Evolutionary conservation across 2,329 filamentous ascomycete genomes (phyloP), one percentile per base, ranked within the genome.

Genomic region (Paecilomyces fulvus): DNA sequence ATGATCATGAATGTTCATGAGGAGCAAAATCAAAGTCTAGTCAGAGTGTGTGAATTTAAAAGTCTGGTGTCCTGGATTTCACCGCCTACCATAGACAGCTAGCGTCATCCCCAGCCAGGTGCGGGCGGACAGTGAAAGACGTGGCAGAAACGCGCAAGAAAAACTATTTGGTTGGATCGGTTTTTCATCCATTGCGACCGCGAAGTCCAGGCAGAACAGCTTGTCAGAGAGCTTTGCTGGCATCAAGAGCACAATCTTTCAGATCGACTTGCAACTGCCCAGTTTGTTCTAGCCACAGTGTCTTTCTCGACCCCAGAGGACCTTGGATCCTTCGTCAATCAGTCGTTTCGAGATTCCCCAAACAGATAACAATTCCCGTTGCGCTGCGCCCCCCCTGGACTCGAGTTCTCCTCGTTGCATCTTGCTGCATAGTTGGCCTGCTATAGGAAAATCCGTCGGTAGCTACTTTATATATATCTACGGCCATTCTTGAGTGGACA

Each of bases 91-190:
- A 0, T 37, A 53, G 51, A 2, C 12, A 51, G 55, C 21, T 65
- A 64, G 62, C 14, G 6, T 37, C 10, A 8, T 33, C 10, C 53
- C 56, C 58, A 33, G 55, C 20, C 48, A 61, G 55, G 56, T 7
- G n/a, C 14, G n/a, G 37, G 37, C 37, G 37, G 37, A 43, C 37
- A 43, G 14, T 9, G 56, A 37, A 37, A 54, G 54, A 60, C 61
- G 61, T 63, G 64, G 64, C 64, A 67, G 64, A 67, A 66, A 61
- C 48, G 48, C 48, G 48, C 48, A 25, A 49, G 23, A 49, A 23
- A 9, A 10, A 23, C 10, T 28, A 28, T 23, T 49, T 49, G 21
- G 20, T 28, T 28, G 21, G 48, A 23, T 28, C 12, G 20, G 2
- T 9, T n/a, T 17, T 48, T 23, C 20, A 28, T 3, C 25, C 25